phyloP scores from a whole-genome alignment of 306 rosid species.

The Pueraria montana region DNA sequence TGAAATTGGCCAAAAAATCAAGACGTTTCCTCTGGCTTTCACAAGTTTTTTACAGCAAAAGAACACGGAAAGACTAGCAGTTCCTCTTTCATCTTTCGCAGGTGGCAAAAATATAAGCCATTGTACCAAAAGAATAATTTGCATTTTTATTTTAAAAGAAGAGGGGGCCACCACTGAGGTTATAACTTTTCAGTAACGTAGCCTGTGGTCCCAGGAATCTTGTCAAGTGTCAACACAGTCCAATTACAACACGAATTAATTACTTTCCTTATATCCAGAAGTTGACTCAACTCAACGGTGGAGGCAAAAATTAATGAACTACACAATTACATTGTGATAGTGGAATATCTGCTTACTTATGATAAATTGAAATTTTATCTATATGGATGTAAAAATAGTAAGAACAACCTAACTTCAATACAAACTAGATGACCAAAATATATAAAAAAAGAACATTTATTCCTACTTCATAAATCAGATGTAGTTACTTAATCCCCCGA shows the following conservation, averaged over 20 bases:
- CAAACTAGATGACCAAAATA: neutral
- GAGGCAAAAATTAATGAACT: neutral
- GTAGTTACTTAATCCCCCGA: neutral
- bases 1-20: slow-evolving; percentile 21
- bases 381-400: neutral
- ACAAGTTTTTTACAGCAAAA: slow-evolving; percentile 35
- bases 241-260: neutral
- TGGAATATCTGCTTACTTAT: neutral
- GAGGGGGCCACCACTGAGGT: neutral
- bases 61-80: slow-evolving; percentile 24
- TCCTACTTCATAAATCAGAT: neutral
- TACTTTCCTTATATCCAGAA: slow-evolving; percentile 5
- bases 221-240: slow-evolving; percentile 19
- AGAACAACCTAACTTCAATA: neutral
- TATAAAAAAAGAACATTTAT: neutral
- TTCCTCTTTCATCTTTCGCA: neutral
- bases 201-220: slow-evolving; percentile 37
- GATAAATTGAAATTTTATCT: neutral
- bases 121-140: neutral
- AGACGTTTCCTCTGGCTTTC: slow-evolving; percentile 19
- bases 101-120: slow-evolving; percentile 26
- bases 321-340: neutral
- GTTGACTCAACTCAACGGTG: neutral
- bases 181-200: neutral
- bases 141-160: neutral